These are phyloP conservation scores for Aspergillus ostianus DNA, from an alignment of 495 filamentous ascomycete species.

Conservation along the genomic window DNA sequence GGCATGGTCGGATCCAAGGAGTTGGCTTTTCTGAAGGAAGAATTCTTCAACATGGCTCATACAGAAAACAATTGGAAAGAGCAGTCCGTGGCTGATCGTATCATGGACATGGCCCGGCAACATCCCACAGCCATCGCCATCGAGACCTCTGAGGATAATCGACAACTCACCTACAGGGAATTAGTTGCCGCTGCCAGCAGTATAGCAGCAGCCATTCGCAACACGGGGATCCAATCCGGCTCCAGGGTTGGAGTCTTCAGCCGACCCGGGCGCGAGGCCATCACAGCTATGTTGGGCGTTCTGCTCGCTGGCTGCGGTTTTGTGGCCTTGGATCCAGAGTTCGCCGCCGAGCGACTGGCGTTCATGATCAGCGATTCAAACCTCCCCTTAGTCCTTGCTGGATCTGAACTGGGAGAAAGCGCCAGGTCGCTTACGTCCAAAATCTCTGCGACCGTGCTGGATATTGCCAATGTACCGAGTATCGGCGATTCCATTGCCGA, in stretches of 20 bases:
- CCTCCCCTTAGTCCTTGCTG: not conserved
- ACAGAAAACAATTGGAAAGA: not conserved
- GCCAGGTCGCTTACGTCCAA: not conserved
- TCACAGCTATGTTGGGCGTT: not conserved
- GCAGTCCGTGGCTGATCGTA: not conserved
- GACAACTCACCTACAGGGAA: not conserved
- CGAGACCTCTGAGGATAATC: not conserved
- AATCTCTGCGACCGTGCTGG: not conserved
- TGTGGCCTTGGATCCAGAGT: not conserved
- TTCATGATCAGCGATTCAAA: constrained; percentile 17
- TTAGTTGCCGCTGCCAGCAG: not conserved
- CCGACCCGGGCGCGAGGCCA: not conserved
- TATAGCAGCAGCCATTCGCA: not conserved
- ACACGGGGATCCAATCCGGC: not conserved
- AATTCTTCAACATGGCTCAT: not conserved
- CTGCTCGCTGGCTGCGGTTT: constrained; percentile 1
- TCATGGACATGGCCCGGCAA: not conserved
- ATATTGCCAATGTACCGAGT: not conserved
- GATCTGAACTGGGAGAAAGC: not conserved
- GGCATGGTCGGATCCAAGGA: not conserved
- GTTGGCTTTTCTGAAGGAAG: not conserved
- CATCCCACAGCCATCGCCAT: not conserved
- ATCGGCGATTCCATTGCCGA: not conserved
- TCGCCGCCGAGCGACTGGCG: constrained; percentile 14
- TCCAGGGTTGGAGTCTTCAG: not conserved